A percentile compares a stretch with the other conserved stretches of the same genome.
Evolutionary conservation across 1,284 basidiomycete species (phyloP).

Genomic region (Papiliotrema laurentii): DNA sequence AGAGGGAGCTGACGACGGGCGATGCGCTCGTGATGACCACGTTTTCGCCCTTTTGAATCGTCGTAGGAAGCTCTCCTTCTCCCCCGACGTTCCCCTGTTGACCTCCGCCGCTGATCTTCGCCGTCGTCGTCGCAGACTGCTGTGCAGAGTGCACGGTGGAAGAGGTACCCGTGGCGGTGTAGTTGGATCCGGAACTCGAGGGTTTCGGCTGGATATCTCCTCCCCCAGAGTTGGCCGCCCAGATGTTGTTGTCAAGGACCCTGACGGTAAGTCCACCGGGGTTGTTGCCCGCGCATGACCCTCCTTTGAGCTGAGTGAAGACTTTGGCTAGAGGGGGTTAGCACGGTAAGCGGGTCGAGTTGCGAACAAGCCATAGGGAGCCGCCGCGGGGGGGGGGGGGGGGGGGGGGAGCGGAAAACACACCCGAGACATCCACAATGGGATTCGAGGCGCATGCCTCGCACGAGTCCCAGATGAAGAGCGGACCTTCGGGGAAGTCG

Average conservation of each 20-base stretch:
- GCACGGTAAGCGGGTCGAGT: too few relatives aligned
- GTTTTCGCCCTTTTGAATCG: background rate
- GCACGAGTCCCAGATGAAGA: constrained; percentile 35
- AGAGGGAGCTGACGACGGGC: background rate
- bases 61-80: background rate
- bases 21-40: background rate
- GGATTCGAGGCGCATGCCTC: constrained; percentile 16
- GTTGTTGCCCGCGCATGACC: constrained; percentile 19
- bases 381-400: too few relatives aligned
- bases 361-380: too few relatives aligned
- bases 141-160: background rate
- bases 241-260: constrained; percentile 20
- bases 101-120: background rate
- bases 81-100: background rate
- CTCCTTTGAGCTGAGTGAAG: constrained; percentile 9
- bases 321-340: constrained; percentile 4
- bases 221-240: constrained; percentile 1
- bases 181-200: background rate
- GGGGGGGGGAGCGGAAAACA: background rate
- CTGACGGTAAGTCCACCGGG: constrained; percentile 20
- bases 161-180: background rate
- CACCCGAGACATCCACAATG: constrained; percentile 30
- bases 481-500: constrained; percentile 19
- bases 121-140: background rate
- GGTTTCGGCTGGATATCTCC: background rate